phyloP scores from a whole-genome alignment of 805 yeast genomes.

The Allodekkera sacchari region DNA sequence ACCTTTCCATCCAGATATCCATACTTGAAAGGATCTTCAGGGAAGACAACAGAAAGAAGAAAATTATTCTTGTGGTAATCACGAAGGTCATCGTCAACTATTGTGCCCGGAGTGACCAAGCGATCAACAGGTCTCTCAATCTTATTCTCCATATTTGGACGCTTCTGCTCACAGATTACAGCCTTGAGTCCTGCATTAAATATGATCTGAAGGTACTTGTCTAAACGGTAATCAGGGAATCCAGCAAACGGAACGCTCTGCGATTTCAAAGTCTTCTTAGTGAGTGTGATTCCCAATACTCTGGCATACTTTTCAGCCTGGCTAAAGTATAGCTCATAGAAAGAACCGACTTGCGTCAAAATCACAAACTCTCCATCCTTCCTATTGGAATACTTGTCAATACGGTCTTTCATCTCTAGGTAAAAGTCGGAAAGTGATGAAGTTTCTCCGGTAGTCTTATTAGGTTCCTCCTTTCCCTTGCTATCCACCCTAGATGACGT shows the following conservation, averaged over 20 bases:
- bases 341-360: conserved; percentile 76
- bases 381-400: conserved; percentile 16
- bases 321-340: conserved; percentile 81
- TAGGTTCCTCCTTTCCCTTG: too few species aligned
- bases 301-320: conserved; percentile 75
- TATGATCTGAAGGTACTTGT: conserved; percentile 62
- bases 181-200: conserved; percentile 67
- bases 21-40: conserved; percentile 34
- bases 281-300: conserved; percentile 61
- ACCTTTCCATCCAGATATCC: conserved; percentile 32
- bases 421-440: conserved; percentile 25
- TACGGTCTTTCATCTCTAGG: conserved; percentile 20
- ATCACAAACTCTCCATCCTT: conserved; percentile 37
- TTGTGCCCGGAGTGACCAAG: conserved; percentile 86
- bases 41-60: conserved; percentile 56
- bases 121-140: conserved; percentile 67
- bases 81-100: conserved; percentile 77
- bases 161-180: conserved; percentile 71
- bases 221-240: conserved; percentile 67
- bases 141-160: conserved; percentile 19
- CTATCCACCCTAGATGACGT: too few species aligned
- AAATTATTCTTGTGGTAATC: conserved; percentile 67
- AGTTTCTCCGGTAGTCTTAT: too few species aligned
- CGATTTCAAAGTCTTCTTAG: conserved; percentile 40
- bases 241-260: conserved; percentile 78